Evolutionary conservation across 306 rosid species (phyloP).

Genomic region (Canavalia gladiata): DNA sequence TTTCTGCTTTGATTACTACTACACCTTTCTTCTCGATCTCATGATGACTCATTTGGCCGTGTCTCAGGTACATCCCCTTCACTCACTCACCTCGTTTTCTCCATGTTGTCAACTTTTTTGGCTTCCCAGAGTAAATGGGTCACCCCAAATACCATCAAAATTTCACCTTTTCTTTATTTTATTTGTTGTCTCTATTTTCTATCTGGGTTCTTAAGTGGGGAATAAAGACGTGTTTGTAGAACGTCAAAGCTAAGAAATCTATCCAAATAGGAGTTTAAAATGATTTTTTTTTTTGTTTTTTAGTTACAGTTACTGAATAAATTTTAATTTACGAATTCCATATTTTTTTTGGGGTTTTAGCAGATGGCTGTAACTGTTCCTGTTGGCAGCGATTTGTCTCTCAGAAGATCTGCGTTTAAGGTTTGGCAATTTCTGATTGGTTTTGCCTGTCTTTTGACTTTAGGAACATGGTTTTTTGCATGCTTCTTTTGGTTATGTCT

Average conservation of each 20-base stretch:
- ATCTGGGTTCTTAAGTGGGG: slow-evolving; percentile 21
- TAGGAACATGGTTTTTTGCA: background rate
- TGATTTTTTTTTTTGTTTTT: background rate
- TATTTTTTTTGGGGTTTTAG: slow-evolving; percentile 26
- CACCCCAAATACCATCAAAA: slow-evolving; percentile 23
- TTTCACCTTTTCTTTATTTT: slow-evolving; percentile 31
- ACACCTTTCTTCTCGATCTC: slow-evolving; percentile 23
- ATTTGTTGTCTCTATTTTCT: background rate
- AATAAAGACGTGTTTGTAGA: background rate
- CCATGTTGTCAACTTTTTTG: slow-evolving; percentile 25
- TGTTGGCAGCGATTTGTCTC: slow-evolving; percentile 54
- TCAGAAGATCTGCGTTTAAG: slow-evolving; percentile 61
- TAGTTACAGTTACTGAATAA: background rate
- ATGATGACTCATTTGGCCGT: slow-evolving; percentile 52
- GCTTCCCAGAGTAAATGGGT: background rate
- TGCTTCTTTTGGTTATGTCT: slow-evolving; percentile 10
- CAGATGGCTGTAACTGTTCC: slow-evolving; percentile 58
- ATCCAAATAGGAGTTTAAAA: background rate
- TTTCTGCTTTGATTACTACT: background rate
- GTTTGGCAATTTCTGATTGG: slow-evolving; percentile 42
- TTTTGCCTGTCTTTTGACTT: slow-evolving; percentile 34
- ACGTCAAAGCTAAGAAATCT: slow-evolving; percentile 29
- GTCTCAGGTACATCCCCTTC: slow-evolving; percentile 52
- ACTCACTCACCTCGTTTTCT: background rate
- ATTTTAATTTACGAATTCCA: slow-evolving; percentile 28